A percentile compares a stretch with the other conserved stretches of the same genome.
These are phyloP conservation scores for Termitomyces titanicus DNA, from an alignment of 768 basidiomycete genomes.

Conservation along the genomic window DNA sequence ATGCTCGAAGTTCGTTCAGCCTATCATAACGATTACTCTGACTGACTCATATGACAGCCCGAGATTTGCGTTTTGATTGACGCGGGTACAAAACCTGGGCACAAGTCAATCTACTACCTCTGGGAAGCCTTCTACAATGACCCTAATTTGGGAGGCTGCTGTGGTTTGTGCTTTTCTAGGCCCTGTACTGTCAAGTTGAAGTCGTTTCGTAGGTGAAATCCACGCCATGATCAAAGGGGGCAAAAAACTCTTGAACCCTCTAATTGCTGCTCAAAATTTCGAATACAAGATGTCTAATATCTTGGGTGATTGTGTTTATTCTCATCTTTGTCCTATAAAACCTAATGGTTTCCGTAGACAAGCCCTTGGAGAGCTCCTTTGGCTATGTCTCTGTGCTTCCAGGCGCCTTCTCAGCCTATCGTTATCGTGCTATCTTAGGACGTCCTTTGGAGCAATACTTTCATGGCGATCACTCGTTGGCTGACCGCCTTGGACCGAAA, in stretches of 20 bases:
- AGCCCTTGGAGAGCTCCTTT: conserved; percentile 92
- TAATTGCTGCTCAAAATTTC: conserved; percentile 94
- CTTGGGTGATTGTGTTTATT: conserved; percentile 45
- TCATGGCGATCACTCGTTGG: conserved; percentile 85
- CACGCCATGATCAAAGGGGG: conserved; percentile 96
- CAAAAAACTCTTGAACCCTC: conserved; percentile 85
- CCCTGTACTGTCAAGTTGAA: not conserved
- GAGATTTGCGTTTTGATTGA: conserved; percentile 92
- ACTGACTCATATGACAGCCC: conserved; percentile 44
- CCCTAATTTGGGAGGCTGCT: conserved; percentile 77
- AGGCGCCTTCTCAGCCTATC: conserved; percentile 95
- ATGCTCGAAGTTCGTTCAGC: conserved; percentile 58
- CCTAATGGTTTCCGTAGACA: conserved; percentile 44
- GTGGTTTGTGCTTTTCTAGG: conserved; percentile 42
- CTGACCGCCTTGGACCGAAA: conserved; percentile 87
- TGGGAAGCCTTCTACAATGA: conserved; percentile 92
- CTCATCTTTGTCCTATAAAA: not conserved
- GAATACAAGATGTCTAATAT: conserved; percentile 99
- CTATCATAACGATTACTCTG: not conserved
- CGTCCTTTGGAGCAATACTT: conserved; percentile 84
- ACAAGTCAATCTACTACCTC: conserved; percentile 92
- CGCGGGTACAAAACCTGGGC: conserved; percentile 95
- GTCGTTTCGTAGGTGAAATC: conserved; percentile 54
- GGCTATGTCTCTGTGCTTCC: conserved; percentile 95
- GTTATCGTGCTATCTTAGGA: conserved; percentile 89